Conservation (phyloP, 2,329 filamentous ascomycete genomes). For the Stromatinia cepivora region DNA sequence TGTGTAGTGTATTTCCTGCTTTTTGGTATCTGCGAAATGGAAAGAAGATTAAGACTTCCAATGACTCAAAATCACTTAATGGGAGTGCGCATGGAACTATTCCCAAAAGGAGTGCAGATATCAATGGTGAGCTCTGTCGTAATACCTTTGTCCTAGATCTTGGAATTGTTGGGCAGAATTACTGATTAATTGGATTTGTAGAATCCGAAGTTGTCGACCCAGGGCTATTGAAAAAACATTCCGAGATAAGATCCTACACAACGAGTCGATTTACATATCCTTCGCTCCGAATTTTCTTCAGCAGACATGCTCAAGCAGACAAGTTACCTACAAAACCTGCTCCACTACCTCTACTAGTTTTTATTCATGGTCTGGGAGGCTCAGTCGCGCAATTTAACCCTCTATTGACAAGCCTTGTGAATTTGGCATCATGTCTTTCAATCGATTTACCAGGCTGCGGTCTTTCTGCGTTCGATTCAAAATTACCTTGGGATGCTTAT, state of each 20-base stretch:
- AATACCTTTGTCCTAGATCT: neutral
- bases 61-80: slow-evolving; percentile 19
- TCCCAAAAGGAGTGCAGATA: slow-evolving; percentile 26
- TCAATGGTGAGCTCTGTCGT: slow-evolving; percentile 30
- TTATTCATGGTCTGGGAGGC: slow-evolving; percentile 91
- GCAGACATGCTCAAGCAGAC: slow-evolving; percentile 76
- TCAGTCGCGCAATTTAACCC: slow-evolving; percentile 85
- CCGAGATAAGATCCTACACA: slow-evolving; percentile 68
- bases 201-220: slow-evolving; percentile 57
- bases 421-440: slow-evolving; percentile 80
- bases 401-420: slow-evolving; percentile 76
- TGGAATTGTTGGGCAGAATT: neutral
- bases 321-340: slow-evolving; percentile 73
- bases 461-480: slow-evolving; percentile 70
- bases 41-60: slow-evolving; percentile 30
- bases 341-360: slow-evolving; percentile 81
- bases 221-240: slow-evolving; percentile 75
- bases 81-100: slow-evolving; percentile 10
- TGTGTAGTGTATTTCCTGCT: slow-evolving; percentile 31
- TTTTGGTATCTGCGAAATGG: slow-evolving; percentile 33
- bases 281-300: slow-evolving; percentile 78
- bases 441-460: slow-evolving; percentile 92
- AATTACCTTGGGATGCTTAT: slow-evolving; percentile 71
- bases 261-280: slow-evolving; percentile 69
- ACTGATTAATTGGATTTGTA: slow-evolving; percentile 26